phyloP scores from a whole-genome alignment of 345 rosid genomes.

The Rhodomyrtus tomentosa region DNA sequence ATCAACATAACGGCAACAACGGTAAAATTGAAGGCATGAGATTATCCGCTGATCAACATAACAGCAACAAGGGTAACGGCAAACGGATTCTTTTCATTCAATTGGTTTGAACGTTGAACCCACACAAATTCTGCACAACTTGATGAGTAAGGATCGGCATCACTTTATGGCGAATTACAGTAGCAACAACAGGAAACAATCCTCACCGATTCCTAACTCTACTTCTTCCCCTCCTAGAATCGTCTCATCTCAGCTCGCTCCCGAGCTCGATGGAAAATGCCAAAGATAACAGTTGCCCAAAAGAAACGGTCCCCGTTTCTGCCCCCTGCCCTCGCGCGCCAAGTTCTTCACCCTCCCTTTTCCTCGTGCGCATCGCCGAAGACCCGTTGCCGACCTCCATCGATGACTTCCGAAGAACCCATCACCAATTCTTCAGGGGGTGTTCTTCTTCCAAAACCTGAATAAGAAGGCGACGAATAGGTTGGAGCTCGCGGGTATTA shows the following conservation, averaged over 20 bases:
- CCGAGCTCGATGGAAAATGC: background rate
- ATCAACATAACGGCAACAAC: background rate
- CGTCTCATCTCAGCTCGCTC: background rate
- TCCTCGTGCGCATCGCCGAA: background rate
- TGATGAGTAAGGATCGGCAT: background rate
- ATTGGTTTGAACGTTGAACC: background rate
- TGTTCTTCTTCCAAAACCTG: background rate
- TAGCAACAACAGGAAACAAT: background rate
- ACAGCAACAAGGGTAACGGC: background rate
- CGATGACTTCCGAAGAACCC: background rate
- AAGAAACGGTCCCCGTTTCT: background rate
- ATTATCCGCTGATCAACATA: background rate
- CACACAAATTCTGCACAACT: background rate
- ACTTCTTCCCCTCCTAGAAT: background rate
- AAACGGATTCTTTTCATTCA: background rate
- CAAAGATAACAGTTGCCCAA: constrained; percentile 1
- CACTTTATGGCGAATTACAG: background rate
- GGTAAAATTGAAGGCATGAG: background rate
- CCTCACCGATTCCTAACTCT: background rate
- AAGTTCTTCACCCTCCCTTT: background rate
- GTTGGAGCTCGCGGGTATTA: background rate
- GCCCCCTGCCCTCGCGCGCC: background rate
- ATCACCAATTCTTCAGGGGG: background rate
- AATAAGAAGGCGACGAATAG: background rate
- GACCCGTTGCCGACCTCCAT: background rate